A percentile compares a stretch with the other conserved stretches of the same genome.
Evolutionary conservation across 108 stramenopile genomes (phyloP).

Genomic region (Licmophora abbreviata): DNA sequence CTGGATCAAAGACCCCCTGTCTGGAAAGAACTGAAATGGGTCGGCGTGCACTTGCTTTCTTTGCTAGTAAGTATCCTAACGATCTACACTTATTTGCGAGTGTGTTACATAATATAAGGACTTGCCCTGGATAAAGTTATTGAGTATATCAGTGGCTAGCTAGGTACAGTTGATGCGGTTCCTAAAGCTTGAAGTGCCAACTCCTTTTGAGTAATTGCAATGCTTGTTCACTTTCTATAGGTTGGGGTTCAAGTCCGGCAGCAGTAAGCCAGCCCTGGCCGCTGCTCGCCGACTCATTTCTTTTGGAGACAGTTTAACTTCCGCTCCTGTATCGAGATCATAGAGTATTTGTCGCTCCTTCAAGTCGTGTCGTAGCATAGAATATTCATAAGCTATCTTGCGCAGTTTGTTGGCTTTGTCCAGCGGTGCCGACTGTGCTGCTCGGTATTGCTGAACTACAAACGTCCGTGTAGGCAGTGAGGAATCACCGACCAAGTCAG

Average conservation of each 20-base stretch:
- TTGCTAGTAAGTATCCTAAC: too few species aligned
- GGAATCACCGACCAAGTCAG: slow-evolving; percentile 3
- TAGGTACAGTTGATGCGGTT: too few species aligned
- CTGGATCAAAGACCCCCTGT: slow-evolving; percentile 51
- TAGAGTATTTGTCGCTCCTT: slow-evolving; percentile 51
- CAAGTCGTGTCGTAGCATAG: slow-evolving; percentile 42
- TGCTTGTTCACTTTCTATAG: neutral
- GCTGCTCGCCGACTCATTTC: slow-evolving; percentile 76
- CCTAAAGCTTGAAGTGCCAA: too few species aligned
- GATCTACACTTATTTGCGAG: too few species aligned
- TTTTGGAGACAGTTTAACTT: slow-evolving; percentile 52
- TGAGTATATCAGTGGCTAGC: too few species aligned
- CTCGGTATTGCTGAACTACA: slow-evolving; percentile 25
- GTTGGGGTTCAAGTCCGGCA: slow-evolving; percentile 41
- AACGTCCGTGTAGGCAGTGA: neutral
- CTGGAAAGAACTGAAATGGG: slow-evolving; percentile 31
- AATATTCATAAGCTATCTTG: slow-evolving; percentile 49
- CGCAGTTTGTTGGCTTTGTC: slow-evolving; percentile 15
- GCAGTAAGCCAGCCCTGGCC: slow-evolving; percentile 62
- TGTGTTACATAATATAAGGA: too few species aligned
- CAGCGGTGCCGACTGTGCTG: slow-evolving; percentile 8
- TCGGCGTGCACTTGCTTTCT: too few species aligned
- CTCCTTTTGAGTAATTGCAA: neutral
- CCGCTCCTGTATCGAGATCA: slow-evolving; percentile 69
- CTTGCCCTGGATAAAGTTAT: too few species aligned